These are phyloP conservation scores for Coriolopsis trogii DNA, from an alignment of 1,284 basidiomycete genomes.

Conservation along the genomic window DNA sequence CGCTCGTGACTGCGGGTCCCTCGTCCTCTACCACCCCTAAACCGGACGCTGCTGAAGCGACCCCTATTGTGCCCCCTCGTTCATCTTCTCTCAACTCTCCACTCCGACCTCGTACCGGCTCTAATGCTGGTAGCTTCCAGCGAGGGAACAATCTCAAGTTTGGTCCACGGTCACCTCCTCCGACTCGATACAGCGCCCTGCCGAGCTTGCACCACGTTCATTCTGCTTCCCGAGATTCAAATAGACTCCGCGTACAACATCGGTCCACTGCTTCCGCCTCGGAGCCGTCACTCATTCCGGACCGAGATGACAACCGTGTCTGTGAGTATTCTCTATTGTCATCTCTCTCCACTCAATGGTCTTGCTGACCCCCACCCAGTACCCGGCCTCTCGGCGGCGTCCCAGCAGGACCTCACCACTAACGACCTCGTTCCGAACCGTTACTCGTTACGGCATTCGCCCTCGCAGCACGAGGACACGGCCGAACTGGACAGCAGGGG, in stretches of 20 bases:
- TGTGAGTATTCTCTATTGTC: conserved; percentile 42
- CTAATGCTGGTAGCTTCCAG: conserved; percentile 28
- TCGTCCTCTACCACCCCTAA: conserved; percentile 24
- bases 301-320: conserved; percentile 47
- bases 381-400: conserved; percentile 37
- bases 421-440: conserved; percentile 47
- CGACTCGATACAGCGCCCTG: conserved; percentile 22
- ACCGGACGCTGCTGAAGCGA: too few species aligned
- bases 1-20: conserved; percentile 21
- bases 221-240: conserved; percentile 47
- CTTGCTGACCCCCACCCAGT: conserved; percentile 26
- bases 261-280: conserved; percentile 75
- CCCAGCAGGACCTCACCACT: conserved; percentile 57
- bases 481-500: conserved; percentile 67
- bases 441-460: conserved; percentile 47
- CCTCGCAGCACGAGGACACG: conserved; percentile 49
- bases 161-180: conserved; percentile 39
- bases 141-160: conserved; percentile 34
- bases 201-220: conserved; percentile 29
- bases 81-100: conserved; percentile 57
- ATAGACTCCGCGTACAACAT: conserved; percentile 61
- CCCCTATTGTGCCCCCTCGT: conserved; percentile 56
- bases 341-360: conserved; percentile 19
- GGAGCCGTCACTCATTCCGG: conserved; percentile 71
- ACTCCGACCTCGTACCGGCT: conserved; percentile 40